Evolutionary conservation across 2,329 filamentous ascomycete species (phyloP).

Genomic region (Aspergillus oerlinghausenensis): DNA sequence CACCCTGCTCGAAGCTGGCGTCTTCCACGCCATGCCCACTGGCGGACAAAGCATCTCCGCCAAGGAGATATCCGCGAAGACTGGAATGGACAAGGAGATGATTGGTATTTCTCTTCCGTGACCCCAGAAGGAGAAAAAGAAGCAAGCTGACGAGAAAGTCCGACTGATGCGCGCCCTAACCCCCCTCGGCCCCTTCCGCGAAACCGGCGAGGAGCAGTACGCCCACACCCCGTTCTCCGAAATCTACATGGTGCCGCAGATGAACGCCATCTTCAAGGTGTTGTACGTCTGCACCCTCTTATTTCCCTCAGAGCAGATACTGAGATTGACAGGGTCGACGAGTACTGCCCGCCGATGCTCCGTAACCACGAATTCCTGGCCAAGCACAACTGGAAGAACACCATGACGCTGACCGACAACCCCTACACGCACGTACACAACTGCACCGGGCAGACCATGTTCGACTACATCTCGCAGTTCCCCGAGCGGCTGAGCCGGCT

Average conservation of each 20-base stretch:
- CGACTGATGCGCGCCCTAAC: slow-evolving; percentile 18
- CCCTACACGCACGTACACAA: slow-evolving; percentile 14
- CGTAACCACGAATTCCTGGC: slow-evolving; percentile 13
- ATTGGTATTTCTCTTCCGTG: slow-evolving; percentile 1
- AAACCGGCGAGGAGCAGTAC: slow-evolving; percentile 15
- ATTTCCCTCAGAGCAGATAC: background rate
- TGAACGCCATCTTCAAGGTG: slow-evolving; percentile 10
- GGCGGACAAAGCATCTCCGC: slow-evolving; percentile 13
- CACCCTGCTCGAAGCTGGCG: slow-evolving; percentile 16
- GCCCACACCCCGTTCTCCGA: slow-evolving; percentile 18
- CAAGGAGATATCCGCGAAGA: slow-evolving; percentile 6
- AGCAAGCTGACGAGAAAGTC: slow-evolving; percentile 5
- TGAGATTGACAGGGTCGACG: slow-evolving; percentile 5
- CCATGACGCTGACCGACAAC: slow-evolving; percentile 11
- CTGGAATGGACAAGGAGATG: slow-evolving; percentile 6
- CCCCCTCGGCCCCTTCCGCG: slow-evolving; percentile 14
- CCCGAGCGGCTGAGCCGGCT: slow-evolving; percentile 9
- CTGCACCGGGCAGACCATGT: slow-evolving; percentile 15
- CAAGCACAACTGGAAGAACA: slow-evolving; percentile 14
- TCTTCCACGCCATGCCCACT: slow-evolving; percentile 18
- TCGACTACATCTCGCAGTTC: slow-evolving; percentile 12
- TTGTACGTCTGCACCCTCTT: slow-evolving; percentile 5
- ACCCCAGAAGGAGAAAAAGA: no score
- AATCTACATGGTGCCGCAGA: slow-evolving; percentile 11
- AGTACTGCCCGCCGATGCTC: slow-evolving; percentile 10